Evolutionary conservation across 345 rosid genomes (phyloP).

Genomic region (Murraya paniculata): DNA sequence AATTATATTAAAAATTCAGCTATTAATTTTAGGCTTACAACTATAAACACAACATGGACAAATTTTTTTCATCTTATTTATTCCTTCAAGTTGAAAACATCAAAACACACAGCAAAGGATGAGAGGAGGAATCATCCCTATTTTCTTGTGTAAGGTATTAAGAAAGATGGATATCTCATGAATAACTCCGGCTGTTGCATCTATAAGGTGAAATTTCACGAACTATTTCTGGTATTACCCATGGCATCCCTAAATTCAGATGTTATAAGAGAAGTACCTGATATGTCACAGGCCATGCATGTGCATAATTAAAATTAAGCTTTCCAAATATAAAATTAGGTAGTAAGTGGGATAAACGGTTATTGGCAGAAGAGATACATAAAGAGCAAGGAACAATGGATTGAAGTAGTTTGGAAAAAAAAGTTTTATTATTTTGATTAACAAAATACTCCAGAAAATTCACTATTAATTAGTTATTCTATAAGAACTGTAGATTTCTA

Average conservation of each 20-base stretch:
- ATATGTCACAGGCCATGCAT: not conserved
- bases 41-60: not conserved
- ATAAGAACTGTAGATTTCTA: not conserved
- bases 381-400: not conserved
- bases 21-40: not conserved
- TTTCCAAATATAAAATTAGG: not conserved
- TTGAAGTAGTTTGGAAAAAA: not conserved
- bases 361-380: not conserved
- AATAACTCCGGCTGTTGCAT: not conserved
- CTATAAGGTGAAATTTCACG: not conserved
- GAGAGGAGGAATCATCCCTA: not conserved
- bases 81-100: not conserved
- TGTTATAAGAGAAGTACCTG: not conserved
- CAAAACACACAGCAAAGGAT: not conserved
- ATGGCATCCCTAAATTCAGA: not conserved
- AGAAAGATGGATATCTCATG: not conserved
- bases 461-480: not conserved
- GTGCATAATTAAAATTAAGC: not conserved
- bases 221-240: not conserved
- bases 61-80: not conserved
- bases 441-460: not conserved
- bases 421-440: too few relatives aligned
- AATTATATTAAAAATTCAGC: constrained; percentile 7
- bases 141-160: not conserved
- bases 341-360: not conserved